These are phyloP conservation scores for Plasmopara halstedii DNA, from an alignment of 352 stramenopile species.

Conservation along the genomic window DNA sequence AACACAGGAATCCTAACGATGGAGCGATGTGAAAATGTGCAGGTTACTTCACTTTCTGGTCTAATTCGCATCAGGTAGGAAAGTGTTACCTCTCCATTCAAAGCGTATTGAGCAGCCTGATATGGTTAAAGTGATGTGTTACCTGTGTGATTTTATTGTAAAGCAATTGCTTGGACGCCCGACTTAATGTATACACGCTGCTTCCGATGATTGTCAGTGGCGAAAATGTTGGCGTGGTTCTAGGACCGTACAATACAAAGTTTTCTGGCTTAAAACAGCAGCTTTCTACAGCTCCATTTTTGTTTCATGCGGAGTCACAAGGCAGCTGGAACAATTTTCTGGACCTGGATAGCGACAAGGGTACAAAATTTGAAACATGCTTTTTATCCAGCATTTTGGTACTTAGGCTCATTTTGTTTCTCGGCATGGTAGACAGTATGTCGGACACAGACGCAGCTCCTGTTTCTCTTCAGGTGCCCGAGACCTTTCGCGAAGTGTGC, in stretches of 20 bases:
- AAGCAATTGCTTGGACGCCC: conserved; percentile 93
- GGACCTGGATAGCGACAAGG: conserved; percentile 61
- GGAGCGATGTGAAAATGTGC: conserved; percentile 92
- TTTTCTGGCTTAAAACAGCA: conserved; percentile 87
- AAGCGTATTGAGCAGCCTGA: background rate
- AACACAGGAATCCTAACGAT: conserved; percentile 89
- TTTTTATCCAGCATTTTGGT: background rate
- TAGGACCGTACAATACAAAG: conserved; percentile 95
- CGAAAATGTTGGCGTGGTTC: conserved; percentile 91
- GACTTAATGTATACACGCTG: conserved; percentile 89
- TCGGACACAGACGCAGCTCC: conserved; percentile 43
- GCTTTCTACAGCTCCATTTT: conserved; percentile 38
- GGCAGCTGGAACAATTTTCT: conserved; percentile 63
- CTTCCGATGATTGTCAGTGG: conserved; percentile 89
- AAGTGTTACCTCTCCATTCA: background rate
- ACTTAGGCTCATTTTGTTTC: background rate
- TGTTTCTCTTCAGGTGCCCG: conserved; percentile 48
- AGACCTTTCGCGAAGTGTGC: conserved; percentile 57
- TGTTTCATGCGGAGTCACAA: conserved; percentile 34
- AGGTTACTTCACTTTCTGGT: conserved; percentile 81
- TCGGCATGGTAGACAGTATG: conserved; percentile 20
- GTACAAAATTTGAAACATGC: conserved; percentile 11
- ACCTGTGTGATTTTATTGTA: background rate
- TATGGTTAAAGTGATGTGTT: background rate
- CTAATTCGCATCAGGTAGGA: conserved; percentile 78